These are phyloP conservation scores for Gastrodia elata DNA, from an alignment of 106 monocot genomes.

Conservation along the genomic window DNA sequence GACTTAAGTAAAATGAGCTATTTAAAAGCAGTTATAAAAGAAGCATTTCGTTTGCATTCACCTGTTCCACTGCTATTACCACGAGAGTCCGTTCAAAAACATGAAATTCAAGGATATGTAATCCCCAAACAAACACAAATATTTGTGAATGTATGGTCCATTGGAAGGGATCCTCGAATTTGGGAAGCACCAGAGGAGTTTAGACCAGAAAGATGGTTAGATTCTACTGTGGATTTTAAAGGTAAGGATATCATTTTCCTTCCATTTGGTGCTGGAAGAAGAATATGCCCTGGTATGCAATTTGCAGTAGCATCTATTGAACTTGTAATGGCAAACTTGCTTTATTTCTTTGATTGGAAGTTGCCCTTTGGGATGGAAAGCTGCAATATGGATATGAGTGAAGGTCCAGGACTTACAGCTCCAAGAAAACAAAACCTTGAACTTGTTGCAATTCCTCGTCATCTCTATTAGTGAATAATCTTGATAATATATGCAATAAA, in stretches of 20 bases:
- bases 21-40: constrained; percentile 11
- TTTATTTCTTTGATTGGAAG: background rate
- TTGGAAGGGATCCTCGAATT: background rate
- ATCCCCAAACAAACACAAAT: constrained; percentile 1
- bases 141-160: constrained; percentile 6
- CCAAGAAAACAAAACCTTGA: background rate
- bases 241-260: constrained; percentile 12
- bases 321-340: background rate
- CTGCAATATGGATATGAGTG: background rate
- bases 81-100: background rate
- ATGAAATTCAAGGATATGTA: background rate
- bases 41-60: background rate
- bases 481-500: too few species aligned
- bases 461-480: too few species aligned
- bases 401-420: background rate
- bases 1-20: background rate
- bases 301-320: background rate
- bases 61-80: constrained; percentile 1
- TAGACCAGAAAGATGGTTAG: constrained; percentile 8
- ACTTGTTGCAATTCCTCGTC: constrained; percentile 14
- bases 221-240: constrained; percentile 7
- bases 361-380: background rate
- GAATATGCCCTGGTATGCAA: constrained; percentile 1
- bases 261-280: constrained; percentile 4
- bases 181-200: constrained; percentile 11